Percentiles rank a stretch among this genome's conserved stretches.
Conservation (phyloP, 768 basidiomycete genomes). For the Grammothele lineata region DNA sequence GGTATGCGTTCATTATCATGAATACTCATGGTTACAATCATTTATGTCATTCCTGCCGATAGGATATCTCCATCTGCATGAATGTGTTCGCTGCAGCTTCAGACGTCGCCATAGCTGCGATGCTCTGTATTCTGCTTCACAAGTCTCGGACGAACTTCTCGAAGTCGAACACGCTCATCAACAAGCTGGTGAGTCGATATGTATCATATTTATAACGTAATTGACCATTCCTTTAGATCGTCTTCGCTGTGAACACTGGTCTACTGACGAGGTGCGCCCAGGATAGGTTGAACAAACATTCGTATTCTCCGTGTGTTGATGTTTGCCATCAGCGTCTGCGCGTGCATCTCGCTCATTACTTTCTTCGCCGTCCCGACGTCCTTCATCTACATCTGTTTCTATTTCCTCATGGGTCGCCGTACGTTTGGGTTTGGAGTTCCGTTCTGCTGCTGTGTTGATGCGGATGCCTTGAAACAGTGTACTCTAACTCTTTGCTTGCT, state of each 20-base stretch:
- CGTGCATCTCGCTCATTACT: constrained; percentile 38
- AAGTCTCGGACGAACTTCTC: constrained; percentile 51
- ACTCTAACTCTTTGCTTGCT: constrained; percentile 52
- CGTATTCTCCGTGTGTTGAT: background rate
- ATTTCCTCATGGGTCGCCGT: constrained; percentile 52
- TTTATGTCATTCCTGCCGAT: no score
- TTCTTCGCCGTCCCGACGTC: constrained; percentile 45
- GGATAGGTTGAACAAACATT: no score
- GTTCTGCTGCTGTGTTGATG: background rate
- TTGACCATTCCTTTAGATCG: constrained; percentile 25
- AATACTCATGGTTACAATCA: no score
- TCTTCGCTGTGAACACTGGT: constrained; percentile 40
- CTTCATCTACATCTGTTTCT: constrained; percentile 55
- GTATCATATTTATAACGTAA: background rate
- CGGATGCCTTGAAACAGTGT: constrained; percentile 31
- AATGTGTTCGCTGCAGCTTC: constrained; percentile 47
- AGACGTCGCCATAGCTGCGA: constrained; percentile 47
- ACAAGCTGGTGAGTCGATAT: constrained; percentile 21
- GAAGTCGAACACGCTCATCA: constrained; percentile 42
- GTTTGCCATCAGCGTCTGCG: constrained; percentile 28
- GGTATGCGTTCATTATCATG: no score
- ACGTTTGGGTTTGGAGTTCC: constrained; percentile 11
- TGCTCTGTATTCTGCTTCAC: constrained; percentile 46
- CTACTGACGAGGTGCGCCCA: constrained; percentile 30
- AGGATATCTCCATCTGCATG: constrained; percentile 54